These are phyloP conservation scores for Alopecurus myosuroides DNA, from an alignment of 176 grass and related monocot genomes.

Conservation along the genomic window DNA sequence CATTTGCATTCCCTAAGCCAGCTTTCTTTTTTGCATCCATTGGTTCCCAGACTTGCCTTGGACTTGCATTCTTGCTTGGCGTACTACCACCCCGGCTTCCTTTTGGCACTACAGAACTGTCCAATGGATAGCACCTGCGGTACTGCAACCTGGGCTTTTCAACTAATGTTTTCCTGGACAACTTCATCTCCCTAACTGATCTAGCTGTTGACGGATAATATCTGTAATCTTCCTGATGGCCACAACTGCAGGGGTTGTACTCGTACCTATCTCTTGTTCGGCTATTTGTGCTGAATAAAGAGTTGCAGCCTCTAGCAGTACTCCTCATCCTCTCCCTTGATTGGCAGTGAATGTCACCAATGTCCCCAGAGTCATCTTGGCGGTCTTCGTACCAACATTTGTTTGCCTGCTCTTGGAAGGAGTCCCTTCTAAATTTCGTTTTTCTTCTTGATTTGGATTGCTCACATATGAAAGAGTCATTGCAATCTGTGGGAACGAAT, in stretches of 20 bases:
- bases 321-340: conserved; percentile 50
- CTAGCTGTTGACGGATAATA: conserved; percentile 21
- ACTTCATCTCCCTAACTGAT: conserved; percentile 54
- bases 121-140: conserved; percentile 47
- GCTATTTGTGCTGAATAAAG: conserved; percentile 33
- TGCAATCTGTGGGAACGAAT: conserved; percentile 24
- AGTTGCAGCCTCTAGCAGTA: conserved; percentile 39
- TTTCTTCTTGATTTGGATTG: conserved; percentile 62
- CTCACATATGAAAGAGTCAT: conserved; percentile 42
- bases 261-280: conserved; percentile 56
- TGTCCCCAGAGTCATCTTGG: conserved; percentile 32
- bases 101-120: conserved; percentile 37
- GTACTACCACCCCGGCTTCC: conserved; percentile 38
- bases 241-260: conserved; percentile 55
- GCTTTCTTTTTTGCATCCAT: conserved; percentile 68
- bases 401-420: conserved; percentile 28
- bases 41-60: conserved; percentile 92
- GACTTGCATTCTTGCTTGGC: conserved; percentile 47
- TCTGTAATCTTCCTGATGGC: conserved; percentile 26
- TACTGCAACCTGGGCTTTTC: conserved; percentile 54
- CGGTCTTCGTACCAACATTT: conserved; percentile 39
- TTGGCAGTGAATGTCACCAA: conserved; percentile 33
- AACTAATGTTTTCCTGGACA: conserved; percentile 38
- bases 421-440: conserved; percentile 51
- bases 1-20: conserved; percentile 1